Conservation (phyloP, 2,329 filamentous ascomycete genomes). For the Teratosphaeria gauchensis region DNA sequence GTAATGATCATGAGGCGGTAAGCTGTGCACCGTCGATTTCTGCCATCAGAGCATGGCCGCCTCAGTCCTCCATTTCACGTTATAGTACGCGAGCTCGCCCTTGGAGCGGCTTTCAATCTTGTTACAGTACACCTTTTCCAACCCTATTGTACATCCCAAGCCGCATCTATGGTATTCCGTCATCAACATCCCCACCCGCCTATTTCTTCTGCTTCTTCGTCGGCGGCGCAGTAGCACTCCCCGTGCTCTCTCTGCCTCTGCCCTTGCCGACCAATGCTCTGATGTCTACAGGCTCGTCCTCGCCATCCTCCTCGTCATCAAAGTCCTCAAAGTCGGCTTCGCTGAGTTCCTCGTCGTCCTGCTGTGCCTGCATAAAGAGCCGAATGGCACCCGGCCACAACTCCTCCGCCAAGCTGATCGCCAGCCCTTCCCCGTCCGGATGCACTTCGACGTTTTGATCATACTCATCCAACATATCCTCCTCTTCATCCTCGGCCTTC, state of each 20-base stretch:
- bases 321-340: conserved; percentile 61
- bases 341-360: conserved; percentile 52
- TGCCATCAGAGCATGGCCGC: too few species aligned
- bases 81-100: too few species aligned
- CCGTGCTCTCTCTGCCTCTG: conserved; percentile 23
- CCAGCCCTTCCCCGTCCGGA: conserved; percentile 75
- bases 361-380: conserved; percentile 70
- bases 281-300: conserved; percentile 41
- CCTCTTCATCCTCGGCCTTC: conserved; percentile 47
- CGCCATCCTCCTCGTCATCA: conserved; percentile 49
- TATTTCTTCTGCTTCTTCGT: conserved; percentile 31
- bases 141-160: neutral
- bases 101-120: too few species aligned
- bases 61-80: too few species aligned
- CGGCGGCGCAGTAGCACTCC: conserved; percentile 16
- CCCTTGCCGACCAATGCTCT: conserved; percentile 32
- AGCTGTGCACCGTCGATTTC: too few species aligned
- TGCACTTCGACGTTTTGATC: conserved; percentile 72
- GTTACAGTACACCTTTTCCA: neutral
- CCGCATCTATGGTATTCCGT: neutral
- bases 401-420: conserved; percentile 72
- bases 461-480: conserved; percentile 48
- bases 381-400: conserved; percentile 80
- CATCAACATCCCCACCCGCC: neutral
- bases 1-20: too few species aligned